Conservation (phyloP, 805 yeast species). For the Candida tallmaniae region DNA sequence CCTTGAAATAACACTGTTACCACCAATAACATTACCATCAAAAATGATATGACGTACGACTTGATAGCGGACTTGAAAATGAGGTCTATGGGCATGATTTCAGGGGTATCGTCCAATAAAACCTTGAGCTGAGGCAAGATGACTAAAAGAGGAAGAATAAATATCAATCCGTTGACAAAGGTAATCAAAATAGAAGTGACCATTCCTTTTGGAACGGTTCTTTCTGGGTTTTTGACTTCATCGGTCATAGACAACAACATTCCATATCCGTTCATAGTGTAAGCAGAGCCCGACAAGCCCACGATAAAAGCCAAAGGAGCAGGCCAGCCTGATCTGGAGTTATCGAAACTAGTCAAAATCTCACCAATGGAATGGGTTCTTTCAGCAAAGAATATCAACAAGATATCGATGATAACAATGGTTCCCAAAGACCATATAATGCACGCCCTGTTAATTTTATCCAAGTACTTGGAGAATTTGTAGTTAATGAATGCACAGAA, state of each 20-base stretch:
- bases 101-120: constrained; percentile 54
- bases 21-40: constrained; percentile 58
- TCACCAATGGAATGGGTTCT: constrained; percentile 55
- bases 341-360: constrained; percentile 65
- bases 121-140: constrained; percentile 63
- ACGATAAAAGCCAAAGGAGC: constrained; percentile 65
- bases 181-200: constrained; percentile 60
- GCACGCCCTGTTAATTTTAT: constrained; percentile 59
- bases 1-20: constrained; percentile 75
- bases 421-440: constrained; percentile 76
- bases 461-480: constrained; percentile 55
- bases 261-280: constrained; percentile 80
- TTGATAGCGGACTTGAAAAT: constrained; percentile 69
- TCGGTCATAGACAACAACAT: constrained; percentile 78
- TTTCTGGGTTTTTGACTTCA: constrained; percentile 74
- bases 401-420: constrained; percentile 60
- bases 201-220: constrained; percentile 70
- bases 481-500: constrained; percentile 62
- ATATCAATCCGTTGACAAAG: constrained; percentile 64
- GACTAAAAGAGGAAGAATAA: constrained; percentile 65
- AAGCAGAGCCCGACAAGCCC: constrained; percentile 74
- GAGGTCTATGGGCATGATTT: constrained; percentile 73
- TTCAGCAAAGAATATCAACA: constrained; percentile 54
- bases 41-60: constrained; percentile 63
- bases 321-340: constrained; percentile 74